These are phyloP conservation scores for Penicillium sp. DNA, from an alignment of 2,329 filamentous ascomycete species.

Conservation along the genomic window DNA sequence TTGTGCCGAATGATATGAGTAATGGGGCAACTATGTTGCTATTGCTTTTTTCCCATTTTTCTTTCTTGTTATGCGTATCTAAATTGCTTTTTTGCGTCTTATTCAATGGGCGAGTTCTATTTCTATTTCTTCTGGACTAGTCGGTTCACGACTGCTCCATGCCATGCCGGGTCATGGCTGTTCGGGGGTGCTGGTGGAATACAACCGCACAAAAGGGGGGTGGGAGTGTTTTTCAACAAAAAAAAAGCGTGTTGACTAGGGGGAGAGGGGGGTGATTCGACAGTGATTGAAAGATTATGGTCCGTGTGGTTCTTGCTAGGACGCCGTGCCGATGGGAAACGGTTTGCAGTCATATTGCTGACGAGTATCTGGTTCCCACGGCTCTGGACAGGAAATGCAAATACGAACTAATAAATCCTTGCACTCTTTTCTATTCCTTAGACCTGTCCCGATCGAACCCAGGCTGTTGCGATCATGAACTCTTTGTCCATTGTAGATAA, in stretches of 20 bases:
- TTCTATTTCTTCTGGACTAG: conserved; percentile 16
- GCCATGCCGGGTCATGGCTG: conserved; percentile 20
- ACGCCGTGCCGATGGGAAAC: conserved; percentile 5
- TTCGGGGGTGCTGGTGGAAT: conserved; percentile 4
- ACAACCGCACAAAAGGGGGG: conserved; percentile 7
- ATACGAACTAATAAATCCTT: conserved; percentile 26
- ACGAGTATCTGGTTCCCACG: conserved; percentile 21
- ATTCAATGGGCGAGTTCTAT: conserved; percentile 5
- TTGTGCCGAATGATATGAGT: conserved; percentile 27
- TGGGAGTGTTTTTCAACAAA: conserved; percentile 12
- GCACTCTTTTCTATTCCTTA: not conserved
- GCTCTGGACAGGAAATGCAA: conserved; percentile 25
- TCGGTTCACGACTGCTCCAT: conserved; percentile 17
- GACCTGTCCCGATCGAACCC: too few relatives aligned
- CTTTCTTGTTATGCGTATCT: conserved; percentile 20
- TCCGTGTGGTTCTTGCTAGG: conserved; percentile 4
- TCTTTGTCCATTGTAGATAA: conserved; percentile 4
- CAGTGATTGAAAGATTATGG: conserved; percentile 7
- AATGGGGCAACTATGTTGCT: conserved; percentile 21
- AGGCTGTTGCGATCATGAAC: not conserved
- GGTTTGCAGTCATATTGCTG: conserved; percentile 16
- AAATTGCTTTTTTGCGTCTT: conserved; percentile 26
- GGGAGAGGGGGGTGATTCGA: conserved; percentile 16
- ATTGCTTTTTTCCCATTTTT: conserved; percentile 15
- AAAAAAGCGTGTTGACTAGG: conserved; percentile 16